Conservation (phyloP, 306 rosid species). For the Oemleria cerasiformis region DNA sequence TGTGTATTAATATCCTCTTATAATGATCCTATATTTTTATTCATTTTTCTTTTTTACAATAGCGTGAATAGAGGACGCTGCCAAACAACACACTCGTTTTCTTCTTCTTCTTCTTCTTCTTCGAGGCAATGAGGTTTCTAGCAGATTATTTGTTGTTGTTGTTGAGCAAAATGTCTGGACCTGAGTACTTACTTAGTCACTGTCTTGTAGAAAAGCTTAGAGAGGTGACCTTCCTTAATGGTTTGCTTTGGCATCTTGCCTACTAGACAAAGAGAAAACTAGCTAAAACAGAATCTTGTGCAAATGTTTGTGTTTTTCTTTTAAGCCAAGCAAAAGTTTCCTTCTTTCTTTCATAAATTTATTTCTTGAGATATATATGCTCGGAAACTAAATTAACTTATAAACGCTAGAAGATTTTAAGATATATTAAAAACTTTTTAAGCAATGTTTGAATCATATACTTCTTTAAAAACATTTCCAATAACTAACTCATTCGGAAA, state of each 20-base stretch:
- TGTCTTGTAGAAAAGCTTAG: neutral
- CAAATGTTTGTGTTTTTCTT: neutral
- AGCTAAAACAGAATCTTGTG: neutral
- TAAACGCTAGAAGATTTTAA: too few species aligned
- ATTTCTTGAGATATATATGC: too few species aligned
- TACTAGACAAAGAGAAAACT: neutral
- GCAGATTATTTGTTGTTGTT: neutral
- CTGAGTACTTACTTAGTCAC: neutral
- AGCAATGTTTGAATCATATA: neutral
- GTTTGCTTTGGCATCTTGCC: neutral
- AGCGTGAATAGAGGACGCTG: slow-evolving; percentile 15
- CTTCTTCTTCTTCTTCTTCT: too few species aligned
- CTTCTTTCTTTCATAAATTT: too few species aligned
- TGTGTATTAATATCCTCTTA: too few species aligned
- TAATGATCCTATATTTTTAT: neutral
- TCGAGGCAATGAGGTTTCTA: neutral
- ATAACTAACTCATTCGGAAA: neutral
- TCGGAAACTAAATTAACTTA: too few species aligned
- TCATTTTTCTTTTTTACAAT: neutral
- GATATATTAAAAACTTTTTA: neutral
- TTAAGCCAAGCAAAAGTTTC: neutral
- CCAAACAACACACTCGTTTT: slow-evolving; percentile 22
- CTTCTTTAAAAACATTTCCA: neutral
- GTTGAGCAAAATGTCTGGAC: neutral
- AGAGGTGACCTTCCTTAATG: neutral